Evolutionary conservation across 179 eudicot species (phyloP), one percentile per base, ranked within the genome.

Genomic region (Silene coronaria): DNA sequence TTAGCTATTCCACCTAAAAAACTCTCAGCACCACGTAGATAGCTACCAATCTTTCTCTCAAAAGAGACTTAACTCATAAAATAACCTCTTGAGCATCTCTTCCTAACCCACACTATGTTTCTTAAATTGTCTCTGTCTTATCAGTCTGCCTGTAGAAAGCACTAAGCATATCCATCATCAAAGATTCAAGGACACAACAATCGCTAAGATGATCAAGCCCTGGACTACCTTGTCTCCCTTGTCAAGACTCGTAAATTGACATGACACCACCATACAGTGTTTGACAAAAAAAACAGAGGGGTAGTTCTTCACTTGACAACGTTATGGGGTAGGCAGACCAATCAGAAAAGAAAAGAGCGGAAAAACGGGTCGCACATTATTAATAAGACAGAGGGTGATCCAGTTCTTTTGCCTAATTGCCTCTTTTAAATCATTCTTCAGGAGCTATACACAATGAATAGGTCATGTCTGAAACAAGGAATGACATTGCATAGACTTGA

Each of bases 171-270:
- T 65, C 46, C 45, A 32, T 28, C 69, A 27, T 63, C 36, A 65
- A 30, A 46, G 23, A 65, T 21, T 60, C 65, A 5, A 22, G 12
- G 28, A 60, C 65, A 23, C 30, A 8, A 60, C 13, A 26, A 17
- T 6, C 23, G n/a, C 55, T 34, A 13, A 38, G 51, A 67, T 38
- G 71, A 67, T 24, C 24, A 34, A 34, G 6, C 21, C 36, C 11
- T 34, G 70, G 46, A 66, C 38, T n/a, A 2, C 36, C 53, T 67
- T 67, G 28, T 21, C 11, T 67, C 71, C n/a, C 71, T 34, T n/a
- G 26, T 38, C 53, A 38, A 2, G 28, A 67, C 24, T 67, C 27
- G 2, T 67, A 26, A 30, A 16, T 17, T 66, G 51, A 67, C 26
- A 67, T 14, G 10, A 10, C 21, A 38, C 26, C 46, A 6, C 23